Evolutionary conservation across 2,329 filamentous ascomycete species (phyloP).

Genomic region (Cladosporium sp.): DNA sequence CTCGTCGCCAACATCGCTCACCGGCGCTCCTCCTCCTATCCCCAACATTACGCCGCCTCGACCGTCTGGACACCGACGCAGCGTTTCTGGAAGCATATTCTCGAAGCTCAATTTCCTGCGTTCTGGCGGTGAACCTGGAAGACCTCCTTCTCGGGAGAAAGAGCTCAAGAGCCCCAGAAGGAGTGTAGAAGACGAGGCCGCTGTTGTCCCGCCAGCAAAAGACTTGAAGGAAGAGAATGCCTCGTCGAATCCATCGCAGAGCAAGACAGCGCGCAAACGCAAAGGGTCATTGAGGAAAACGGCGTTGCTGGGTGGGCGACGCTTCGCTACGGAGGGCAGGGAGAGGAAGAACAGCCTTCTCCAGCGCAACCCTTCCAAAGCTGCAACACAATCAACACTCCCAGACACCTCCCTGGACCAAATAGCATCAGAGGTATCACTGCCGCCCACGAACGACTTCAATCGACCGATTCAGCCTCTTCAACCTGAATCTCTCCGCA

Average conservation of each 20-base stretch:
- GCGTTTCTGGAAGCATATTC: slow-evolving; percentile 65
- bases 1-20: slow-evolving; percentile 26
- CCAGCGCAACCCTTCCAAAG: slow-evolving; percentile 41
- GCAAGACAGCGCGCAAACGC: slow-evolving; percentile 63
- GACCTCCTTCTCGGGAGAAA: slow-evolving; percentile 35
- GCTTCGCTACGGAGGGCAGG: slow-evolving; percentile 59
- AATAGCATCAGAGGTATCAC: slow-evolving; percentile 18
- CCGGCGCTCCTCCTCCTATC: slow-evolving; percentile 14
- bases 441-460: slow-evolving; percentile 29
- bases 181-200: slow-evolving; percentile 29
- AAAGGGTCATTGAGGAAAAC: slow-evolving; percentile 87
- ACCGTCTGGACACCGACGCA: slow-evolving; percentile 51
- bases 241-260: slow-evolving; percentile 27
- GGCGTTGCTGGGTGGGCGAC: slow-evolving; percentile 74
- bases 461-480: slow-evolving; percentile 25
- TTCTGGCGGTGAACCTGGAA: slow-evolving; percentile 42
- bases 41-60: slow-evolving; percentile 21
- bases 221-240: slow-evolving; percentile 12
- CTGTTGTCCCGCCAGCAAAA: slow-evolving; percentile 6
- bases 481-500: slow-evolving; percentile 9
- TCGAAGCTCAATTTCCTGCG: slow-evolving; percentile 71
- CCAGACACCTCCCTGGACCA: slow-evolving; percentile 10
- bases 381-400: slow-evolving; percentile 12
- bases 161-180: slow-evolving; percentile 32
- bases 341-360: slow-evolving; percentile 47